Conservation (phyloP, 1,139 yeast species). For the Oligophagozyma castellii region DNA sequence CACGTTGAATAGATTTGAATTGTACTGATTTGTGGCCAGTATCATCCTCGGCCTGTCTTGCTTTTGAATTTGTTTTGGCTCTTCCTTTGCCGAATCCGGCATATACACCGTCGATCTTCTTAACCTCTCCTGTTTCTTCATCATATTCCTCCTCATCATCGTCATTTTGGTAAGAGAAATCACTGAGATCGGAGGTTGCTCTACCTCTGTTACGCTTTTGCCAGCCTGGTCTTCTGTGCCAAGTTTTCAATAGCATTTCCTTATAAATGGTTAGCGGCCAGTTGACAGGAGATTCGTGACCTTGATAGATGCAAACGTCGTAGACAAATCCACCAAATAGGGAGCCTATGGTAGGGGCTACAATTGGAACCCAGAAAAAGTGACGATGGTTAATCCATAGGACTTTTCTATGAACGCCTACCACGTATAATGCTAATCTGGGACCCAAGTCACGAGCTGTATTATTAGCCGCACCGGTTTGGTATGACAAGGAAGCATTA, state of each 20-base stretch:
- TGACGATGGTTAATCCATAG: constrained; percentile 28
- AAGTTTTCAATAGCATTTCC: constrained; percentile 13
- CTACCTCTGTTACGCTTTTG: constrained; percentile 15
- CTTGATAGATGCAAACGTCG: constrained; percentile 35
- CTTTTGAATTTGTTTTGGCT: constrained; percentile 13
- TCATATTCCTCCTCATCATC: constrained; percentile 7
- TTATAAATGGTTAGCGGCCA: constrained; percentile 25
- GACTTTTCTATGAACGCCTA: constrained; percentile 32
- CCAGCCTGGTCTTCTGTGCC: constrained; percentile 23
- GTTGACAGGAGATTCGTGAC: constrained; percentile 35
- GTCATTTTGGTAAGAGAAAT: constrained; percentile 18
- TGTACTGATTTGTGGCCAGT: constrained; percentile 14
- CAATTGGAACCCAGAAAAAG: constrained; percentile 39
- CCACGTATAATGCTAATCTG: constrained; percentile 31
- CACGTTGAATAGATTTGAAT: constrained; percentile 19
- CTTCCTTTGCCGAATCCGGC: constrained; percentile 1
- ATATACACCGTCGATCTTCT: too few relatives aligned
- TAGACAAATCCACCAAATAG: constrained; percentile 33
- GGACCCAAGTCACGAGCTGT: constrained; percentile 42
- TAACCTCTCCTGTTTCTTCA: constrained; percentile 13
- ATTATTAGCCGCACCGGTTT: constrained; percentile 39
- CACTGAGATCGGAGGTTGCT: constrained; percentile 18
- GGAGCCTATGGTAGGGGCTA: constrained; percentile 34
- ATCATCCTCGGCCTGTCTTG: constrained; percentile 7
- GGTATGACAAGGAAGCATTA: constrained; percentile 34